Conservation (phyloP, 164 flowering plant genomes). For the Warburgia ugandensis region DNA sequence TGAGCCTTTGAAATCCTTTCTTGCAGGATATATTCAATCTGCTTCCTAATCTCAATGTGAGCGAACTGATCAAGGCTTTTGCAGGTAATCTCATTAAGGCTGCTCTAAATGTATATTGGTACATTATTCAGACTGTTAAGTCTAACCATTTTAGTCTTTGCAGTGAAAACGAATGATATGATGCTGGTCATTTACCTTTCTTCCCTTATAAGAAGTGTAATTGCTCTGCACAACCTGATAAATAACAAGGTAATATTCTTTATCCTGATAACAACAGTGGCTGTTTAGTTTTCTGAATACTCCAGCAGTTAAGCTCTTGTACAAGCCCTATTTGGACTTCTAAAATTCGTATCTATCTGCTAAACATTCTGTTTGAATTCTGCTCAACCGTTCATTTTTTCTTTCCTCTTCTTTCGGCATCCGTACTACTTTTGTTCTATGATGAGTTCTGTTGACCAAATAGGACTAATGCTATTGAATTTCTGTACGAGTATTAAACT, state of each 20-base stretch:
- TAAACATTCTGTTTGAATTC: background rate
- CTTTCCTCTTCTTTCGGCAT: background rate
- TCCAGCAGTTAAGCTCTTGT: background rate
- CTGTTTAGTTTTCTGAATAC: background rate
- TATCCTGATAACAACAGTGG: background rate
- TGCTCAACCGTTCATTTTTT: background rate
- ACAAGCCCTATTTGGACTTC: background rate
- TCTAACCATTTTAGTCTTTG: background rate
- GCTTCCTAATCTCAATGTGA: constrained; percentile 86
- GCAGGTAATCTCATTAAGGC: constrained; percentile 44
- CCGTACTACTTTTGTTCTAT: background rate
- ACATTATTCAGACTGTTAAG: background rate
- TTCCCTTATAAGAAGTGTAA: constrained; percentile 89
- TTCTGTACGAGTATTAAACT: no score
- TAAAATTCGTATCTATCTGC: background rate
- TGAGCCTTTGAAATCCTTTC: background rate
- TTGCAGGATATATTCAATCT: constrained; percentile 93
- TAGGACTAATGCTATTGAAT: no score
- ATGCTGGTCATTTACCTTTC: constrained; percentile 96
- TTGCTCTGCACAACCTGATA: constrained; percentile 95
- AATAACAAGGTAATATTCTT: constrained; percentile 73
- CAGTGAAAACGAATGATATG: constrained; percentile 99
- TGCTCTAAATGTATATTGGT: background rate
- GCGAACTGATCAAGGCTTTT: constrained; percentile 81
- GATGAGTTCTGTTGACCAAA: no score